Percentiles rank a stretch among this genome's conserved stretches.
phyloP scores from a whole-genome alignment of 768 basidiomycete genomes.

The Suillus subalutaceus region DNA sequence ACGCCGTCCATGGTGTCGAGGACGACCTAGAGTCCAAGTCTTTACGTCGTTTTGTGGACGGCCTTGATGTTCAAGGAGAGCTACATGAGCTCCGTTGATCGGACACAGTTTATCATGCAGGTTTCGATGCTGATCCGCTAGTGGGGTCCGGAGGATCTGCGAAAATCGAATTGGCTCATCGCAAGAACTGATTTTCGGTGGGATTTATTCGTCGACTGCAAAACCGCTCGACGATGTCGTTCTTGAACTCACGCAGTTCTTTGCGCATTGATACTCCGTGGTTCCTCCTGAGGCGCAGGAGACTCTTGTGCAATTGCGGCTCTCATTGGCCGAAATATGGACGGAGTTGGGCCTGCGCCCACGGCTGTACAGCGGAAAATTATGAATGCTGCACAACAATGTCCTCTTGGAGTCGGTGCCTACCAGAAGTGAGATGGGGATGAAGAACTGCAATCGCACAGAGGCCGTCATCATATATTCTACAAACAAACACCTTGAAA shows the following conservation, averaged over 20 bases:
- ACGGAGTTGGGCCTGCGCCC: no score
- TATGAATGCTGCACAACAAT: no score
- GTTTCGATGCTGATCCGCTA: neutral
- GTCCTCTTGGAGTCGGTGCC: no score
- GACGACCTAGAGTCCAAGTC: conserved; percentile 6
- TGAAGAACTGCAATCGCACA: no score
- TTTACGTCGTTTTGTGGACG: conserved; percentile 5
- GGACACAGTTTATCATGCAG: neutral
- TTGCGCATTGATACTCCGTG: no score
- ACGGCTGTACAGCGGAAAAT: no score
- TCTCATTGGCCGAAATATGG: no score
- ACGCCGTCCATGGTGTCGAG: neutral
- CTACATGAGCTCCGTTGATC: neutral
- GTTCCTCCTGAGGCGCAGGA: no score
- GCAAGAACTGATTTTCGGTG: neutral
- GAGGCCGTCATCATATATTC: no score
- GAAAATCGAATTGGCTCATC: neutral
- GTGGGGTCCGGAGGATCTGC: neutral
- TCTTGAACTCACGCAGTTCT: neutral
- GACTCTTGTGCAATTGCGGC: no score
- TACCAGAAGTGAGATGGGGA: no score
- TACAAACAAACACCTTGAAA: no score
- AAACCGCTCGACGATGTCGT: neutral
- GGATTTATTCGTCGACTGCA: neutral
- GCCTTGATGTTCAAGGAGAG: neutral